Conservation (phyloP, 768 basidiomycete species). For the Collybia sordida region DNA sequence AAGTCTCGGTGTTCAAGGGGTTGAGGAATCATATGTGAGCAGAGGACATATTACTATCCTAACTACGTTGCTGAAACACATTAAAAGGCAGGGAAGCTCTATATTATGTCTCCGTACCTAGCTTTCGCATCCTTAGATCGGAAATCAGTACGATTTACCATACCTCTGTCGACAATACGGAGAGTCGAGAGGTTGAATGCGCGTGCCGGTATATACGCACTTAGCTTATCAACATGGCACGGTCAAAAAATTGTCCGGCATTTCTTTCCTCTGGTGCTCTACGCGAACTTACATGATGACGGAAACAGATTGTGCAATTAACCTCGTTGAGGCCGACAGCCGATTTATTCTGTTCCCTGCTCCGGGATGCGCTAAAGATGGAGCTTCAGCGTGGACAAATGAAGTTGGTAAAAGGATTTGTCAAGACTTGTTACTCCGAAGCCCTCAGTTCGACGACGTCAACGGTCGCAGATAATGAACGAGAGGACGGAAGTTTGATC, state of each 20-base stretch:
- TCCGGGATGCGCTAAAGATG: conserved; percentile 86
- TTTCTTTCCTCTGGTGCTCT: background rate
- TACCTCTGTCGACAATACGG: conserved; percentile 90
- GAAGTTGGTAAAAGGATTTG: conserved; percentile 89
- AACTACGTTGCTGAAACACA: conserved; percentile 2
- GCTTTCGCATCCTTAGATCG: conserved; percentile 89
- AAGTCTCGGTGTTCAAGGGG: conserved; percentile 72
- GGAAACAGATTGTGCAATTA: conserved; percentile 79
- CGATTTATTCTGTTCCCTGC: conserved; percentile 86
- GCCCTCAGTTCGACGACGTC: conserved; percentile 65
- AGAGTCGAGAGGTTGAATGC: conserved; percentile 94
- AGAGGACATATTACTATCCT: background rate
- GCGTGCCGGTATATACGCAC: conserved; percentile 92
- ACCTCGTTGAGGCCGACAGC: conserved; percentile 93
- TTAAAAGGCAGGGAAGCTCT: conserved; percentile 81
- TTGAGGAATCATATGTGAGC: conserved; percentile 93
- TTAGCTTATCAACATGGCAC: conserved; percentile 93
- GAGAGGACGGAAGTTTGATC: conserved; percentile 67
- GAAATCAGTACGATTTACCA: conserved; percentile 87
- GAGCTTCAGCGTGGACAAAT: conserved; percentile 90
- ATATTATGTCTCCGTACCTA: conserved; percentile 87
- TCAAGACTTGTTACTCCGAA: conserved; percentile 94
- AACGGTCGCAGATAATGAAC: conserved; percentile 60
- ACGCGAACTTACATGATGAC: conserved; percentile 1
- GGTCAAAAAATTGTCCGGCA: conserved; percentile 83